phyloP scores from a whole-genome alignment of 768 basidiomycete genomes.

The Glaciozyma antarctica region DNA sequence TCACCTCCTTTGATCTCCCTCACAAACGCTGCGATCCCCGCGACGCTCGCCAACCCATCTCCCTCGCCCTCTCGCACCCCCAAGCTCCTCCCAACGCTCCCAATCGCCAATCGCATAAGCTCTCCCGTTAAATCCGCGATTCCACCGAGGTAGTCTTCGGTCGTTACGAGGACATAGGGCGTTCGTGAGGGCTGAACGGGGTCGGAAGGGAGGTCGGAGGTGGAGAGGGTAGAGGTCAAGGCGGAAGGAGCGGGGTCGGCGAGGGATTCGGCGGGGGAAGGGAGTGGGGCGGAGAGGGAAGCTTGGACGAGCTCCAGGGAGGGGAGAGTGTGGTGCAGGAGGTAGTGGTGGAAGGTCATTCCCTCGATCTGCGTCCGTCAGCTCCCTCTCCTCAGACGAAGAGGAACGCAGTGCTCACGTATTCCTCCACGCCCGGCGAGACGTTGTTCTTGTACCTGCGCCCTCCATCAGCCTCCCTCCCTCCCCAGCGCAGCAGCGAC shows the following conservation, averaged over 20 bases:
- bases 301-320: slow-evolving; percentile 22
- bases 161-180: slow-evolving; percentile 10
- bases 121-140: slow-evolving; percentile 92
- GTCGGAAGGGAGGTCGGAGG: too few relatives aligned
- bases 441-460: slow-evolving; percentile 34
- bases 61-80: slow-evolving; percentile 21
- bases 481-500: background rate
- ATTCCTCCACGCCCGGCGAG: slow-evolving; percentile 70
- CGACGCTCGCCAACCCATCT: slow-evolving; percentile 38
- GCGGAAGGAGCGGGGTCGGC: background rate
- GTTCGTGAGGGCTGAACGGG: slow-evolving; percentile 9
- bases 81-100: slow-evolving; percentile 47
- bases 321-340: slow-evolving; percentile 21
- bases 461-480: slow-evolving; percentile 32
- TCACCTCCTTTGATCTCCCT: slow-evolving; percentile 41
- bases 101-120: slow-evolving; percentile 90
- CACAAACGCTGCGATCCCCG: slow-evolving; percentile 37
- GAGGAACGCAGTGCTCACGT: too few relatives aligned
- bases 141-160: slow-evolving; percentile 79
- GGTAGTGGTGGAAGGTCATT: slow-evolving; percentile 39
- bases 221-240: background rate
- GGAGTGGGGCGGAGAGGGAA: slow-evolving; percentile 12
- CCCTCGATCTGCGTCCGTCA: slow-evolving; percentile 57
- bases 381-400: too few relatives aligned
- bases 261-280: background rate